Evolutionary conservation across 1,139 yeast species (phyloP), one percentile per base, ranked within the genome.

Genomic region (Casaregolazyma suthepensis): DNA sequence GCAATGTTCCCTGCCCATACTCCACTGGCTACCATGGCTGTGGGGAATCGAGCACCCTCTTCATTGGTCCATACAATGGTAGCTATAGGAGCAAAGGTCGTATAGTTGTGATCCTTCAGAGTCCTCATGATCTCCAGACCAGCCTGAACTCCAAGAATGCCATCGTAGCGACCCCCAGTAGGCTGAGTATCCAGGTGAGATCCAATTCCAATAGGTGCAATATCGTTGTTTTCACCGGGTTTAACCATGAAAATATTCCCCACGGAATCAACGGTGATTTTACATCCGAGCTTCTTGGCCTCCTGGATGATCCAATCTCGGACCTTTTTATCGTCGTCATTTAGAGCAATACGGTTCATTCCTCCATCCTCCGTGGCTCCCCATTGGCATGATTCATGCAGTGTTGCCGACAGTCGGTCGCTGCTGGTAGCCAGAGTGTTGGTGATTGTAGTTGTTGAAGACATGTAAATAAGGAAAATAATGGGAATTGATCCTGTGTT

Each of bases 141-240:
- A 9, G 84, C 70, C 50, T 83, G 71, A 5, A 85, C 90, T 19
- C 90, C 91, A 40, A 76, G 74, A 46, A 83, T 79, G 37, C 90
- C 91, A 63, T 85, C 90, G 62, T 83, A 85, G 55, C 87, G 72
- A 5, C 90, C 90, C 29, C 90, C 90, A 6, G 83, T 81, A n/a
- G 90, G 90, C 68, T 85, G 90, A 0, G 90, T 84, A 63, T 85
- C 90, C 54, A 85, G 69, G 67, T 85, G 90, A 0, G 88, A 83
- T 0, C 90, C 90, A 57, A 84, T 81, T 13, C 80, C 89, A 1
- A 83, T 82, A 10, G 90, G 86, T 5, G 75, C 65, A 22, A 70
- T 69, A 45, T 68, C 71, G 38, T 70, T 66, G 50, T 78, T 75
- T 56, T 72, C 69, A 3, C 89, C 89, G 0, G 86, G 84, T 54